Evolutionary conservation across 2,329 filamentous ascomycete genomes (phyloP), one percentile per base, ranked within the genome.

Genomic region (Akanthomyces muscarius): DNA sequence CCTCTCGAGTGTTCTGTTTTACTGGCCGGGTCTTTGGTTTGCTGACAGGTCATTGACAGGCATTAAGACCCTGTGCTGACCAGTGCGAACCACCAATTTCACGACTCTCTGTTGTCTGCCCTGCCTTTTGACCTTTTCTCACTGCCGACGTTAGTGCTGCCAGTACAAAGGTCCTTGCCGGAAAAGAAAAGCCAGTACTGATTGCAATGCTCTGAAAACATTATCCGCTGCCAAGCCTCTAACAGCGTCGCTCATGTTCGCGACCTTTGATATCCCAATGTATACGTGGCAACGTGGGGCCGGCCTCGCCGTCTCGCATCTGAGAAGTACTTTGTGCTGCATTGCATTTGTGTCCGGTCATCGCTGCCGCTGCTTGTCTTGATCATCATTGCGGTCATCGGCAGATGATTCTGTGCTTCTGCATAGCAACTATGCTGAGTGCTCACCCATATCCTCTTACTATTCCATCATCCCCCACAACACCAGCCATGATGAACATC

Each of bases 201-300:
- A 21, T 21, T 21, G 21, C 21, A 21, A 21, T 21, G 21, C 21
- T 21, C 21, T 21, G 21, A 21, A 21, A 21, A 21, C 21, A 21
- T 21, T 23, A 28, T 57, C 56, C 21, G 36, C 28, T 42, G 56
- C 56, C 56, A 60, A 60, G 56, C 33, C 56, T 41, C 47, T 42
- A 60, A 41, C 33, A 60, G 16, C 33, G 36, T 14, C 36, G 16
- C 45, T 30, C 21, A 51, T 14, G 52, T 59, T 51, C 45, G 45
- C 47, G 56, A n/a, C 30, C 45, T 21, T 50, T n/a, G 14, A 25
- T 52, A 13, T 52, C 48, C 28, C 45, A 30, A 21, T 8, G n/a
- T 14, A n/a, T 60, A 51, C 56, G 56, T 50, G 56, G 56, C 56
- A 41, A 18, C 10, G 56, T 50, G 56, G 56, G 30, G 44, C 56